phyloP scores from a whole-genome alignment of 805 yeast species.

The Starmera dryadoides region DNA sequence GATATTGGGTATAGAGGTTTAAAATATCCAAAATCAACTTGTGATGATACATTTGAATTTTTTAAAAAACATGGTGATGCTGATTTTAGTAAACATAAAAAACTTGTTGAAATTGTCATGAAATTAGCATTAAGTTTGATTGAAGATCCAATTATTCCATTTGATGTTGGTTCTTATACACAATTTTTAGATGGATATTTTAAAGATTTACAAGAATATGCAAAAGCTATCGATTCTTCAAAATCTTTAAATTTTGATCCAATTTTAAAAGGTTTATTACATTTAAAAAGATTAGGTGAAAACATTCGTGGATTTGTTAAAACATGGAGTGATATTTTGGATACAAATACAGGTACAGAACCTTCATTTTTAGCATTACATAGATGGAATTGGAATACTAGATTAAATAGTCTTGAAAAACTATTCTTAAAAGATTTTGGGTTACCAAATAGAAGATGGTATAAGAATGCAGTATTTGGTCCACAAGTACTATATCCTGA shows the following conservation, averaged over 20 bases:
- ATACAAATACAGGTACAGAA: slow-evolving; percentile 52
- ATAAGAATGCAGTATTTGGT: slow-evolving; percentile 62
- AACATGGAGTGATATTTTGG: slow-evolving; percentile 57
- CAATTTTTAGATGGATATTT: slow-evolving; percentile 34
- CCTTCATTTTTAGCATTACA: slow-evolving; percentile 65
- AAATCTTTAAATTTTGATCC: slow-evolving; percentile 21
- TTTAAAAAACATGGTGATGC: slow-evolving; percentile 45
- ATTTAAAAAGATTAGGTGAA: slow-evolving; percentile 34
- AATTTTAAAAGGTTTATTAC: slow-evolving; percentile 23
- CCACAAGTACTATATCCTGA: slow-evolving; percentile 55
- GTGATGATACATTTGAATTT: slow-evolving; percentile 58
- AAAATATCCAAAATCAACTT: slow-evolving; percentile 44
- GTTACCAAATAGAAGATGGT: slow-evolving; percentile 51
- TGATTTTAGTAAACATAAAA: slow-evolving; percentile 45
- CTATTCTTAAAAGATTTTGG: slow-evolving; percentile 40
- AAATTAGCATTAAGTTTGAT: slow-evolving; percentile 48
- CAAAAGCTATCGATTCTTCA: slow-evolving; percentile 15
- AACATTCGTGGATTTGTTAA: slow-evolving; percentile 30
- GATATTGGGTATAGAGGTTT: slow-evolving; percentile 44
- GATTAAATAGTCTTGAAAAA: slow-evolving; percentile 48
- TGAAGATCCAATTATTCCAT: slow-evolving; percentile 75
- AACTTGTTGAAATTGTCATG: slow-evolving; percentile 49
- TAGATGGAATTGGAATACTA: slow-evolving; percentile 79
- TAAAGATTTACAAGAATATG: slow-evolving; percentile 38
- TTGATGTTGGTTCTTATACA: slow-evolving; percentile 42